A percentile compares a stretch with the other conserved stretches of the same genome.
Conservation (phyloP, 495 filamentous ascomycete genomes). For the Apodospora peruviana region DNA sequence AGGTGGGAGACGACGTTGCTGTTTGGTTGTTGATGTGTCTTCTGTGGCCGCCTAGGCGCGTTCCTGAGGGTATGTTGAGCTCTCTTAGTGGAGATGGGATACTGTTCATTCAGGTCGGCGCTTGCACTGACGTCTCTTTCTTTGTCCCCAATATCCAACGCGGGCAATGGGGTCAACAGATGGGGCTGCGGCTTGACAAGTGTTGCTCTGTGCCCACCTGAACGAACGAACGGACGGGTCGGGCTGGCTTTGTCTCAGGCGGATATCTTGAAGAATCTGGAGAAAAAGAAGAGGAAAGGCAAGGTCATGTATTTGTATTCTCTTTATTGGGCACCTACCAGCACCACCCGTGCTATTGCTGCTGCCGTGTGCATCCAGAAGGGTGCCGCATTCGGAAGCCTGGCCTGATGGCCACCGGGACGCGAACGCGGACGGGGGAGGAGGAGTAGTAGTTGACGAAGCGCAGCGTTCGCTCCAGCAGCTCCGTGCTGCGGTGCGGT, state of each 20-base stretch:
- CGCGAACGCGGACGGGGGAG: not conserved
- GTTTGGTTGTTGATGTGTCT: not conserved
- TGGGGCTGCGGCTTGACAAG: not conserved
- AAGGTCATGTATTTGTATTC: slow-evolving; percentile 26
- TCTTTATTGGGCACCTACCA: slow-evolving; percentile 15
- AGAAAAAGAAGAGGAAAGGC: slow-evolving; percentile 15
- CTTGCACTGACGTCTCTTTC: slow-evolving; percentile 2
- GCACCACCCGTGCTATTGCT: not conserved
- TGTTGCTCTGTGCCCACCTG: slow-evolving; percentile 7
- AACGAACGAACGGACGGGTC: slow-evolving; percentile 18
- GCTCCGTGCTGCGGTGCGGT: too few relatives aligned
- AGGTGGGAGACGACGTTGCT: not conserved
- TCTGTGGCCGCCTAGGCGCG: not conserved
- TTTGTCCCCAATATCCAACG: slow-evolving; percentile 5
- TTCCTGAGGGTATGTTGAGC: not conserved
- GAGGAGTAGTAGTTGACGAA: too few relatives aligned
- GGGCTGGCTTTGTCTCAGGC: slow-evolving; percentile 24
- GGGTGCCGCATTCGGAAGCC: not conserved
- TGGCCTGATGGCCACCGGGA: too few relatives aligned
- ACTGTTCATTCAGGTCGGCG: slow-evolving; percentile 5
- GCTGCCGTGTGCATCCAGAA: slow-evolving; percentile 1
- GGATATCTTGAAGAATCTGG: slow-evolving; percentile 13
- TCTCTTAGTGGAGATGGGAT: slow-evolving; percentile 4
- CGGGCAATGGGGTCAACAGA: not conserved
- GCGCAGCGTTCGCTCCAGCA: too few relatives aligned